These are phyloP conservation scores for Populus euphratica DNA, from an alignment of 345 rosid genomes.

Conservation along the genomic window DNA sequence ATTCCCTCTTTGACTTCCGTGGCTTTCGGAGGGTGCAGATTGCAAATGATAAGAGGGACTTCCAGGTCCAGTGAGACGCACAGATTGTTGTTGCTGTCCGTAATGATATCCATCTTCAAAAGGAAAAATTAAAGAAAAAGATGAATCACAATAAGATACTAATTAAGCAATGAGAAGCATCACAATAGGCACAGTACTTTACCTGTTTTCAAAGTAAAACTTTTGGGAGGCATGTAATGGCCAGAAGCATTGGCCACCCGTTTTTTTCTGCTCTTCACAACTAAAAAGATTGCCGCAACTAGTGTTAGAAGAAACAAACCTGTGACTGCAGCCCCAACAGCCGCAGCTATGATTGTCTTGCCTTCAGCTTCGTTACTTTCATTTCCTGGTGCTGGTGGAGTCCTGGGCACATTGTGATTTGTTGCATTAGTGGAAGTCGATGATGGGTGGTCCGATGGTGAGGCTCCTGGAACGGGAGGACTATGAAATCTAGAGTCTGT, in stretches of 20 bases:
- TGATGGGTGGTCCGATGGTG: conserved; percentile 9
- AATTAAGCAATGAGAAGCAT: not conserved
- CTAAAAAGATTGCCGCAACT: conserved; percentile 38
- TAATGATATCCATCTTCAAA: conserved; percentile 52
- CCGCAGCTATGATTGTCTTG: conserved; percentile 16
- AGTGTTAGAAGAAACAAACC: conserved; percentile 50
- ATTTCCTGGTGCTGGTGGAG: conserved; percentile 7
- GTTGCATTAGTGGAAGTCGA: not conserved
- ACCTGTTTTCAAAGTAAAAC: conserved; percentile 55
- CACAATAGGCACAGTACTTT: conserved; percentile 1
- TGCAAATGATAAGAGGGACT: conserved; percentile 44
- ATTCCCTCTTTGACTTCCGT: conserved; percentile 44
- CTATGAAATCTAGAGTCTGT: not conserved
- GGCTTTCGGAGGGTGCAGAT: conserved; percentile 37
- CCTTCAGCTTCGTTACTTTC: not conserved
- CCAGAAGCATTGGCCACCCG: conserved; percentile 22
- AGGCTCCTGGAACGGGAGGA: conserved; percentile 7
- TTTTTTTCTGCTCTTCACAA: conserved; percentile 44
- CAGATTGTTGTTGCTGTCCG: conserved; percentile 32
- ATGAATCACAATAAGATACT: not conserved
- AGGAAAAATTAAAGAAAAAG: not conserved
- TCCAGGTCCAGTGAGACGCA: conserved; percentile 34
- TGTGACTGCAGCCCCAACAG: conserved; percentile 39
- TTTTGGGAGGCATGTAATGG: conserved; percentile 45
- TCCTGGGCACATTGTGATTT: not conserved